These are phyloP conservation scores for Podila epigama DNA, from an alignment of 192 early-diverging fungal genomes.

Conservation along the genomic window DNA sequence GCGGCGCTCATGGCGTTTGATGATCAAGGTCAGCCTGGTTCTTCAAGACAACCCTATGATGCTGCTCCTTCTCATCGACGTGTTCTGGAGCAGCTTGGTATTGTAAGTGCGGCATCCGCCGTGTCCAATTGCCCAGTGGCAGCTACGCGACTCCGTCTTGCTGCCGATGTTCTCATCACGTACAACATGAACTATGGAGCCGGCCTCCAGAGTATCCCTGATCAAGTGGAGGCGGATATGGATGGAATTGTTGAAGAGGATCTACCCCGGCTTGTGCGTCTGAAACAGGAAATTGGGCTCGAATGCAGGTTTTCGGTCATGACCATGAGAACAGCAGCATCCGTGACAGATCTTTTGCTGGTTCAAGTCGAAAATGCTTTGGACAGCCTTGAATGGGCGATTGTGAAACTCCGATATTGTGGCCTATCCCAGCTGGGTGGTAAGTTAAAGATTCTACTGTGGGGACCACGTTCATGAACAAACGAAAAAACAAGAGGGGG, in stretches of 20 bases:
- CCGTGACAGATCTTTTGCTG: constrained; percentile 48
- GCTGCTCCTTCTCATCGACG: no score
- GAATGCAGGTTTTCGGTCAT: constrained; percentile 47
- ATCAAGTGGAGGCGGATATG: constrained; percentile 44
- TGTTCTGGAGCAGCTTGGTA: constrained; percentile 1
- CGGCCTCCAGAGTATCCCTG: constrained; percentile 16
- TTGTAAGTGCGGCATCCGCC: constrained; percentile 14
- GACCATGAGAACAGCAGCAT: constrained; percentile 47
- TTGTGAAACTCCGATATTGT: constrained; percentile 50
- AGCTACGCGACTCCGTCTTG: constrained; percentile 31
- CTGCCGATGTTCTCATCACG: constrained; percentile 30
- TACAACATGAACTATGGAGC: constrained; percentile 26
- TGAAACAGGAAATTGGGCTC: constrained; percentile 13
- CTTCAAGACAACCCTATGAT: background rate
- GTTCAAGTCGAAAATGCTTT: constrained; percentile 50
- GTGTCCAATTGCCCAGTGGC: constrained; percentile 21
- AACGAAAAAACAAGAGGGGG: no score
- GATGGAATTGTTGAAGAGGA: constrained; percentile 32
- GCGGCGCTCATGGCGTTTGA: constrained; percentile 3
- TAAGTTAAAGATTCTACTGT: background rate
- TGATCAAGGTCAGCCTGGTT: background rate
- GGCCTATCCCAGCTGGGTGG: constrained; percentile 3
- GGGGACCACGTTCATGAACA: no score
- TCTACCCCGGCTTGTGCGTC: background rate
- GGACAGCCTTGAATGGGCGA: constrained; percentile 60